Percentiles rank a stretch among this genome's conserved stretches.
phyloP scores from a whole-genome alignment of 2,329 filamentous ascomycete species.

The Microdochium paspali region DNA sequence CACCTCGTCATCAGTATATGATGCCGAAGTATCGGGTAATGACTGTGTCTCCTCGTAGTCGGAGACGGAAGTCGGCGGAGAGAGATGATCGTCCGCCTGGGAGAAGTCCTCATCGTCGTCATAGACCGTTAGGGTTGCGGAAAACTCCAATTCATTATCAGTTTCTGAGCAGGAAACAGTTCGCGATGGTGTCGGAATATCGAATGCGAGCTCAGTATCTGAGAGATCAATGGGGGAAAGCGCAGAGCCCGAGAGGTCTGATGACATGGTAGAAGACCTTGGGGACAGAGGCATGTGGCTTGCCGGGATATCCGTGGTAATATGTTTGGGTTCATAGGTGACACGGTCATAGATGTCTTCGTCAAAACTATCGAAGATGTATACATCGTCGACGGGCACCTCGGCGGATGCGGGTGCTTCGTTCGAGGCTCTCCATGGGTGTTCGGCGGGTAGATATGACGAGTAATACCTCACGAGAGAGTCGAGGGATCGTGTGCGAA shows the following conservation, averaged over 20 bases:
- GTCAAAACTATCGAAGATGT: conserved; percentile 32
- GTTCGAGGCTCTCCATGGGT: conserved; percentile 28
- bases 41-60: conserved; percentile 31
- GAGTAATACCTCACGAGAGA: conserved; percentile 51
- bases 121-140: conserved; percentile 23
- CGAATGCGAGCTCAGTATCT: conserved; percentile 21
- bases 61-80: conserved; percentile 32
- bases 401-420: conserved; percentile 24
- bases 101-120: conserved; percentile 30
- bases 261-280: conserved; percentile 39
- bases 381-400: conserved; percentile 24
- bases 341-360: conserved; percentile 25
- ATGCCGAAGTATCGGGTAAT: conserved; percentile 20
- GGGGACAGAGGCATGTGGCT: conserved; percentile 33
- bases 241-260: conserved; percentile 27
- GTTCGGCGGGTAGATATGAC: conserved; percentile 45
- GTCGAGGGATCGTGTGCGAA: conserved; percentile 48
- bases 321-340: conserved; percentile 34
- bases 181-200: conserved; percentile 30
- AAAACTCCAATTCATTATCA: conserved; percentile 31
- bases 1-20: conserved; percentile 16
- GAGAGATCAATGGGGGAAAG: conserved; percentile 24
- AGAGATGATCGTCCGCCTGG: conserved; percentile 34
- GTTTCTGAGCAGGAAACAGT: conserved; percentile 43
- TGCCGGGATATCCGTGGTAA: conserved; percentile 16